Percentiles rank a stretch among this genome's conserved stretches.
Evolutionary conservation across 2,329 filamentous ascomycete genomes (phyloP).

Genomic region (Diplodia seriata): DNA sequence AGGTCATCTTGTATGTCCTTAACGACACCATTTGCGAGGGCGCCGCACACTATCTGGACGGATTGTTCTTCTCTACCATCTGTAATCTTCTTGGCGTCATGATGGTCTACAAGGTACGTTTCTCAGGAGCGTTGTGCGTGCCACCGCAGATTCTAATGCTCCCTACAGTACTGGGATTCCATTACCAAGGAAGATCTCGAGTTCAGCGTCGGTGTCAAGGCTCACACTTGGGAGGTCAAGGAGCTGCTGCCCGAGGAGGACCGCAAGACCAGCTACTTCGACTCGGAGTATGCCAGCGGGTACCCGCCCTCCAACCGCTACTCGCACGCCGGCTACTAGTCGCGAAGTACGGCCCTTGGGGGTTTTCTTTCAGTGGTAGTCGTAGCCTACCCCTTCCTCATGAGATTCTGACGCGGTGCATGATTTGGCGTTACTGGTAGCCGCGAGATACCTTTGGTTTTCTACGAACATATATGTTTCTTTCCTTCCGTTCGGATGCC

Average conservation of each 20-base stretch:
- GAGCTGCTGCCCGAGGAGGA: conserved; percentile 81
- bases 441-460: background rate
- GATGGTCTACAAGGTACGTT: conserved; percentile 96
- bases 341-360: background rate
- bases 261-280: conserved; percentile 75
- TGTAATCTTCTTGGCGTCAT: conserved; percentile 95
- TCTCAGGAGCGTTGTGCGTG: background rate
- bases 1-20: conserved; percentile 91
- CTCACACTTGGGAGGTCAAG: conserved; percentile 99
- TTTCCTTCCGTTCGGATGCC: background rate
- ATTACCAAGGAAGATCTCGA: conserved; percentile 98
- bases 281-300: conserved; percentile 62
- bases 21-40: conserved; percentile 83
- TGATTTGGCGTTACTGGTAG: background rate
- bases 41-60: conserved; percentile 91
- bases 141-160: conserved; percentile 28
- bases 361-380: background rate
- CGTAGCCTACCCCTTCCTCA: background rate
- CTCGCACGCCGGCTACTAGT: conserved; percentile 34
- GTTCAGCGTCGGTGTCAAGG: conserved; percentile 93
- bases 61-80: conserved; percentile 90
- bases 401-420: background rate
- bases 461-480: background rate
- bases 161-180: conserved; percentile 89
- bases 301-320: conserved; percentile 47